Base-by-base conservation (phyloP, 352 stramenopile genomes). In the Pythium apleroticum region DNA sequence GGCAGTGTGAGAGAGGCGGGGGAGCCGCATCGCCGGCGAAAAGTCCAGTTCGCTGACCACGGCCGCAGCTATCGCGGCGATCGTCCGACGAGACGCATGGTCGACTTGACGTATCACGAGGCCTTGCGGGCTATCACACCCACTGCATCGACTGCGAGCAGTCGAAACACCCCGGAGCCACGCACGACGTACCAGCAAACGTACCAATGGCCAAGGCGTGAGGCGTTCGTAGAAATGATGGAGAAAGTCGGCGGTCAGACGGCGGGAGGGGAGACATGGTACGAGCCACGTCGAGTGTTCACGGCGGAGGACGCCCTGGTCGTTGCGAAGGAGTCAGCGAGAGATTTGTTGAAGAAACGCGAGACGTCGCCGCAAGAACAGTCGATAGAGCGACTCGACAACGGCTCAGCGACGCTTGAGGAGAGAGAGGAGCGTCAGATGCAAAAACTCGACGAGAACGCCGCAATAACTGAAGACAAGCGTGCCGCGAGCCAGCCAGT, bases 291-390 rank as follows among this genome's bases (percentile, higher is more conserved):
- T 15, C 52, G 50, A 31, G 62, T 86, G 28, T 41, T 79, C 39
- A 74, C 69, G 30, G 76, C 68, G 1, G 27, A 71, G 4, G 68
- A 78, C 4, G 79, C 75, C 15, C 71, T 77, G 41, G 53, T 65
- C 4, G 67, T 88, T 19, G 77, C 80, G 4, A 75, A 73, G 9
- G 54, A 65, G 24, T 74, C 72, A 1, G 66, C 39, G 1, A 61
- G 67, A 6, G 74, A 85, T 39, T 80, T 84, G 61, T 67, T 83
- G 39, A 55, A 52, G 19, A 55, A 55, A 5, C 25, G 19, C 1
- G 31, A 31, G 41, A 41, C 8, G 33, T 41, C 8, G 3, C 12
- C 8, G 33, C 33, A 17, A 41, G 33, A 41, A 41, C 3, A 17
- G 3, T 4, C 15, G 12, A 17, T 17, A 17, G 33, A 41, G 9